A percentile compares a stretch with the other conserved stretches of the same genome.
phyloP scores from a whole-genome alignment of 1,139 yeast species.

The Keqinozyma sinolaborantium region DNA sequence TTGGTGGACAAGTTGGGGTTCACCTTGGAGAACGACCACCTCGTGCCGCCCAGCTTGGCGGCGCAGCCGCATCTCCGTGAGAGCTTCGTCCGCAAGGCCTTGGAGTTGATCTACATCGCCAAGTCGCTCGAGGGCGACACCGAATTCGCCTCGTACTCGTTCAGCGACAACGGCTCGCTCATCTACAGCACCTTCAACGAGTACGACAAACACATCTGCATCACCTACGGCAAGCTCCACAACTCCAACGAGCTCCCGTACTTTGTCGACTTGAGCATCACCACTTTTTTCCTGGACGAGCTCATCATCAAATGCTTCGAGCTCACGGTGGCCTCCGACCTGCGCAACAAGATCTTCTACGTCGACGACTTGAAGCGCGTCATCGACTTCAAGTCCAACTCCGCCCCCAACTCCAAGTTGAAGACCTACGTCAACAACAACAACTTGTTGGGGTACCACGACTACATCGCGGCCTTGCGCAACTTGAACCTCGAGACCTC shows the following conservation, averaged over 20 bases:
- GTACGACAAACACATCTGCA: slow-evolving; percentile 36
- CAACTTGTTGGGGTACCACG: slow-evolving; percentile 55
- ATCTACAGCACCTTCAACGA: slow-evolving; percentile 36
- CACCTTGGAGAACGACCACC: slow-evolving; percentile 35
- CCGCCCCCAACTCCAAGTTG: slow-evolving; percentile 17
- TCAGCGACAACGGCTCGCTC: slow-evolving; percentile 34
- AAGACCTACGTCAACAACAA: slow-evolving; percentile 57
- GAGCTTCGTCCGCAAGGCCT: slow-evolving; percentile 44
- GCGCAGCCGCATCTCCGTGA: slow-evolving; percentile 33
- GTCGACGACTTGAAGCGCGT: slow-evolving; percentile 54
- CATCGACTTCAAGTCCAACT: slow-evolving; percentile 11
- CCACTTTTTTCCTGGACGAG: slow-evolving; percentile 58
- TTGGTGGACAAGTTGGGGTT: slow-evolving; percentile 47
- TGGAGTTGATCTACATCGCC: slow-evolving; percentile 48
- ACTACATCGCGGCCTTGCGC: slow-evolving; percentile 52
- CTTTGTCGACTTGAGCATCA: slow-evolving; percentile 55
- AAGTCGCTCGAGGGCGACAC: slow-evolving; percentile 12
- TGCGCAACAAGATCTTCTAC: slow-evolving; percentile 52
- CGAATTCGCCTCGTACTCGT: slow-evolving; percentile 36
- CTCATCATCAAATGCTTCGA: slow-evolving; percentile 62
- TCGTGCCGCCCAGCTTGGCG: slow-evolving; percentile 55
- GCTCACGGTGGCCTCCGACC: slow-evolving; percentile 50
- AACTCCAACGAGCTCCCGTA: slow-evolving; percentile 23
- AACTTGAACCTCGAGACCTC: slow-evolving; percentile 37
- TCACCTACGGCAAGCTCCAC: slow-evolving; percentile 22